phyloP scores from a whole-genome alignment of 2,329 filamentous ascomycete species.

The Penicillium sp. region DNA sequence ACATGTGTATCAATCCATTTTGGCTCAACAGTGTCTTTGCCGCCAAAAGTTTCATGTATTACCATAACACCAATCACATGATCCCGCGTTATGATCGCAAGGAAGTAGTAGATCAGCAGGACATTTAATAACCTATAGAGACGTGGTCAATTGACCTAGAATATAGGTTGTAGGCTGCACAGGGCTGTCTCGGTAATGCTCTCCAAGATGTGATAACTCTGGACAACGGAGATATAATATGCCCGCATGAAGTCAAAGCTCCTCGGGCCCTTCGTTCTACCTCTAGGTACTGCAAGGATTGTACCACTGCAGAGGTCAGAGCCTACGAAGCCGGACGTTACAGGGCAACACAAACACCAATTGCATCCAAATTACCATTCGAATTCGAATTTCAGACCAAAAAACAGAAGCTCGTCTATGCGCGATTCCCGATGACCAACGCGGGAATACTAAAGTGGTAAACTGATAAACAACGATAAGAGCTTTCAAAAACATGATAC shows the following conservation, averaged over 20 bases:
- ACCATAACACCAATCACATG: background rate
- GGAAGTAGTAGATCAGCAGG: background rate
- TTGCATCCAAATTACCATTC: background rate
- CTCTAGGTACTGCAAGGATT: background rate
- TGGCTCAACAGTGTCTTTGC: too few relatives aligned
- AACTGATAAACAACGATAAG: slow-evolving; percentile 2
- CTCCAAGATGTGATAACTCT: too few relatives aligned
- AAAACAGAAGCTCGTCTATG: slow-evolving; percentile 4
- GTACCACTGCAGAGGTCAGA: background rate
- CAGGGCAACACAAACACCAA: background rate
- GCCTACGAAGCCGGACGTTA: background rate
- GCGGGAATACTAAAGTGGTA: background rate
- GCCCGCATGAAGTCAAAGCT: background rate
- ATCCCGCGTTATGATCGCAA: background rate
- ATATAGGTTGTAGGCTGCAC: background rate
- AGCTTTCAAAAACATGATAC: slow-evolving; percentile 15
- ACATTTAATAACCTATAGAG: background rate
- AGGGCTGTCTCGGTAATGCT: too few relatives aligned
- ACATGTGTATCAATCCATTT: background rate
- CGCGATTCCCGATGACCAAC: slow-evolving; percentile 6
- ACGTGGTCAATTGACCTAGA: background rate
- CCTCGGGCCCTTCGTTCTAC: background rate
- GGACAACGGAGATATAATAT: background rate
- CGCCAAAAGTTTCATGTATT: background rate
- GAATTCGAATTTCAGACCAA: background rate